Conservation (phyloP, 805 yeast genomes). For the Nakazawaea siamensis region DNA sequence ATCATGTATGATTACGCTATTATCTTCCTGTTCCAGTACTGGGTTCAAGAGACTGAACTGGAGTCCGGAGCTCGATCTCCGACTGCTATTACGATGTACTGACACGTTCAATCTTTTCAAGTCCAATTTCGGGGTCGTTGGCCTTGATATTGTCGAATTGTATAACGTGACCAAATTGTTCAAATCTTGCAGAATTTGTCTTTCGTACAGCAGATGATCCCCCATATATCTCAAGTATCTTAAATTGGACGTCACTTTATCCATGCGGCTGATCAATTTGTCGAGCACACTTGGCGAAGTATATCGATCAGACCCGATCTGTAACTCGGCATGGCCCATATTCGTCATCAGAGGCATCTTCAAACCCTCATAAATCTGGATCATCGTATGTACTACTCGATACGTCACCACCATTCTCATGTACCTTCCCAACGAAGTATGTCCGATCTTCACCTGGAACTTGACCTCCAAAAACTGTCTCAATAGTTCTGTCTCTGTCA, state of each 20-base stretch:
- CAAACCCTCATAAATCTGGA: too few relatives aligned
- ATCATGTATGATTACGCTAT: too few relatives aligned
- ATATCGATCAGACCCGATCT: too few relatives aligned
- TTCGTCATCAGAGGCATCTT: too few relatives aligned
- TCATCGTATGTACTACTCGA: too few relatives aligned
- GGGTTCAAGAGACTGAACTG: constrained; percentile 3
- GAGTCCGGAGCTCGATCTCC: constrained; percentile 4
- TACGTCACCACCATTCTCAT: too few relatives aligned
- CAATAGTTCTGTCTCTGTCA: not conserved
- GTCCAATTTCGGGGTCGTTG: too few relatives aligned
- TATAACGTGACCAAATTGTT: constrained; percentile 1
- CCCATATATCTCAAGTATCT: constrained; percentile 1
- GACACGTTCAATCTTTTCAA: too few relatives aligned
- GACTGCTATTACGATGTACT: not conserved
- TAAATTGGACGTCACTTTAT: constrained; percentile 2
- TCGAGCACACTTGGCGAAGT: not conserved
- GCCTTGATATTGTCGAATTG: not conserved
- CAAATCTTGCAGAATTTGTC: constrained; percentile 2
- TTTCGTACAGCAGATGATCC: not conserved
- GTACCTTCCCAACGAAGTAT: too few relatives aligned
- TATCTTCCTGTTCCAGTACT: constrained; percentile 2
- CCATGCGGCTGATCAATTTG: constrained; percentile 6
- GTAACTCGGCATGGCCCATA: too few relatives aligned
- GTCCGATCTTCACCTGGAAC: not conserved
- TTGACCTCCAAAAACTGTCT: constrained; percentile 1